Percentiles rank a stretch among this genome's conserved stretches.
Conservation (phyloP, 371 early-diverging fungal genomes). For the Mucor racemosus region DNA sequence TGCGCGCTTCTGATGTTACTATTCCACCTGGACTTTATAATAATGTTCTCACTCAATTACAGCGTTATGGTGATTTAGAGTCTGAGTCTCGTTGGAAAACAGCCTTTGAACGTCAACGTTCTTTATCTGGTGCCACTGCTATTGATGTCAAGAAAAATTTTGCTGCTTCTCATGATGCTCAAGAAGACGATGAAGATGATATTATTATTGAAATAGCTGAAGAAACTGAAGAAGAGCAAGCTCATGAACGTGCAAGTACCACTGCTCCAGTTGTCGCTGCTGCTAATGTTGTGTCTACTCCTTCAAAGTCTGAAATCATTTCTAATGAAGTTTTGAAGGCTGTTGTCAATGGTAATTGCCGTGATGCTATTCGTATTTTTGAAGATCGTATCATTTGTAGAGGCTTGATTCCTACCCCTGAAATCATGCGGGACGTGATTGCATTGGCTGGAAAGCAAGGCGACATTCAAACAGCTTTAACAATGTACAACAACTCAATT, state of each 20-base stretch:
- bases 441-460: constrained; percentile 47
- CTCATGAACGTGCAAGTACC: not conserved
- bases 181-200: constrained; percentile 20
- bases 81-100: constrained; percentile 20
- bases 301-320: constrained; percentile 6
- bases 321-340: constrained; percentile 36
- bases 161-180: not conserved
- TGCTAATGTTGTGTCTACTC: not conserved
- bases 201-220: constrained; percentile 17
- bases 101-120: constrained; percentile 8
- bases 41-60: constrained; percentile 17
- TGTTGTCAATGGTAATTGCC: constrained; percentile 27
- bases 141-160: not conserved
- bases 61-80: constrained; percentile 8
- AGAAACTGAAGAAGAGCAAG: not conserved
- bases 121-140: not conserved
- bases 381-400: constrained; percentile 26
- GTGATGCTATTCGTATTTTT: constrained; percentile 30
- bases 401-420: constrained; percentile 37
- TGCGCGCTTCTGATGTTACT: constrained; percentile 1
- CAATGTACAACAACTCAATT: constrained; percentile 33
- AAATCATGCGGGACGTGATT: constrained; percentile 47
- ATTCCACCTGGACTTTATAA: not conserved
- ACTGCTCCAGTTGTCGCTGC: not conserved
- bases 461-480: constrained; percentile 30